Base-by-base conservation (phyloP, 768 basidiomycete genomes). In the Mycena vulgaris region DNA sequence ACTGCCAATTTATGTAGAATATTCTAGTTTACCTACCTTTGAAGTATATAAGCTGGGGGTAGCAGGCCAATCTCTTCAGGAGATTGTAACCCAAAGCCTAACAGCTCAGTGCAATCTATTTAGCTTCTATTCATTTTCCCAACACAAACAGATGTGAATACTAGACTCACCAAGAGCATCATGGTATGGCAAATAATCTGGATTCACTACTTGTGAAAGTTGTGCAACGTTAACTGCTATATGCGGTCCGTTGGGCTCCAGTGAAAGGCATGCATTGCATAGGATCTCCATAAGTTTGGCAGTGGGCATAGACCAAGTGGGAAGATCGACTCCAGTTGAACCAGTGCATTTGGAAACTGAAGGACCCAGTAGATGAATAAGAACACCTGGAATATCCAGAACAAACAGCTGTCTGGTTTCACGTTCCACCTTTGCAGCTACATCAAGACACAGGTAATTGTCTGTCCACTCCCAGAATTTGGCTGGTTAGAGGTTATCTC, bases 401-500 rank as follows among this genome's bases (percentile, higher is more conserved):
- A 55, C 33, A 33, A 55, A 35, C 3, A n/a, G 3, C 11, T 35
- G 21, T 11, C 14, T 31, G 31, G 53, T 35, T 10, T 21, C 31
- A 21, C 33, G 31, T n/a, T n/a, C 6, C 11, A 21, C 19, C 19
- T 19, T 0, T 19, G 53, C 19, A 55, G 5, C 10, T 19, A 55
- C 21, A 55, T 55, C 53, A n/a, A 55, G 53, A 33, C 21, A n/a
- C 9, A 55, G 19, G 35, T 35, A 55, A 5, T 55, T 55, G 10
- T 21, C 31, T 8, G 33, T 55, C 53, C 53, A 37, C n/a, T 55
- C 53, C 53, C 53, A 55, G n/a, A 35, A 55, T 21, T 55, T 21
- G 7, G 51, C 28, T 6, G 33, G 33, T 13, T 6, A 13, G 8
- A 28, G 28, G 10, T 52, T 9, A 5, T 10, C 3, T 17, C 16